Base-by-base conservation (phyloP, 345 rosid species). In the Eutrema yunnanense region DNA sequence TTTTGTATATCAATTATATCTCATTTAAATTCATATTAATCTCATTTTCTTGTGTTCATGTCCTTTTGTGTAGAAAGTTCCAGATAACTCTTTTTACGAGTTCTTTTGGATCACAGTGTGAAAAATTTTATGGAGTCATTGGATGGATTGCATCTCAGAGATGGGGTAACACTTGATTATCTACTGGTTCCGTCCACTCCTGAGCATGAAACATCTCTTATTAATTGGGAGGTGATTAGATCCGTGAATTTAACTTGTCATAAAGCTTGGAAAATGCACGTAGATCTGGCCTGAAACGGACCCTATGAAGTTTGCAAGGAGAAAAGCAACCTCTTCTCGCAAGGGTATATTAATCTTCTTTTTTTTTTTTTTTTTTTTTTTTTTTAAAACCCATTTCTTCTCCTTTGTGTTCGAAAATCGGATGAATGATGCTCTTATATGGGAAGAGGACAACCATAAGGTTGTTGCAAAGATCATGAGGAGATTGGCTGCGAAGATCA, bases 11-110 rank as follows among this genome's bases (percentile, higher is more conserved):
- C 41, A 73, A 9, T 38, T 47, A 40, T 57, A 14, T 63, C 30
- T 42, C 33, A 46, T 27, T 40, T 37, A 36, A 22, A 8, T 14
- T 36, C 4, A 6, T 71, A n/a, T 19, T 5, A 32, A 6, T 71
- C 26, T 38, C 33, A 8, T 62, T 67, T 69, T 57, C 41, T 48
- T 67, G 27, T 26, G 5, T 38, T 34, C 86, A 94, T 95, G 90
- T 86, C 43, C 56, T 72, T 73, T 4, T 71, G 65, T 88, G 96
- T 80, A 86, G 83, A 84, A 84, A 64, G 81, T 95, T 95, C 73
- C 92, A 87, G 62, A 62, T 76, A 46, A 82, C 84, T 58, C 72
- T 16, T 94, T 82, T 71, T 91, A 53, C 80, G 81, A 72, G 78
- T 85, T 81, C 90, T 94, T 52, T 47, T 84, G 75, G 82, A 86